phyloP scores from a whole-genome alignment of 108 stramenopile species.

The Nitzschia putrida region DNA sequence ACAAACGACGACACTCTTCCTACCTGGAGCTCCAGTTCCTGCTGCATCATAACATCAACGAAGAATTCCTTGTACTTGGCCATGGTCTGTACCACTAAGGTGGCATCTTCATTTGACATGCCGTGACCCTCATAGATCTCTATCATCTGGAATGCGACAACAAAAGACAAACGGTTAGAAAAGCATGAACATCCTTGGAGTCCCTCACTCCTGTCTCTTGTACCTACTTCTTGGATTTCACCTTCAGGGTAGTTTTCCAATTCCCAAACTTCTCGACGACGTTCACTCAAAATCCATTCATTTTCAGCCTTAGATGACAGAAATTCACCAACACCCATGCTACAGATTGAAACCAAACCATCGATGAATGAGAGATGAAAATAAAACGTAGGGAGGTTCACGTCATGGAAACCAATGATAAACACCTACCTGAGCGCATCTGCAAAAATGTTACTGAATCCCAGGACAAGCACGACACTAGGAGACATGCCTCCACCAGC shows the following conservation, averaged over 20 bases:
- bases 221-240: conserved; percentile 76
- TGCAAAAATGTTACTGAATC: conserved; percentile 95
- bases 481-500: conserved; percentile 86
- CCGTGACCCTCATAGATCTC: conserved; percentile 82
- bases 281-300: conserved; percentile 92
- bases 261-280: conserved; percentile 92
- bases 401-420: conserved; percentile 1
- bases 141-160: conserved; percentile 62
- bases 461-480: conserved; percentile 91
- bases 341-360: not conserved
- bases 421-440: conserved; percentile 77
- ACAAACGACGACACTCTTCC: not conserved
- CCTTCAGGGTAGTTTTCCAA: conserved; percentile 93
- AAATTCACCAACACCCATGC: conserved; percentile 98
- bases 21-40: conserved; percentile 88
- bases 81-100: conserved; percentile 86
- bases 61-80: conserved; percentile 96
- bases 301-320: conserved; percentile 94
- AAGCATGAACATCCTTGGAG: not conserved
- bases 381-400: not conserved
- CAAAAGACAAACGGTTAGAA: not conserved
- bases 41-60: conserved; percentile 96
- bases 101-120: conserved; percentile 82
- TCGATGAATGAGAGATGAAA: not conserved
- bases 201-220: not conserved